Percentiles rank a stretch among this genome's conserved stretches.
Conservation (phyloP, 495 filamentous ascomycete species). For the Talaromyces adpressus region DNA sequence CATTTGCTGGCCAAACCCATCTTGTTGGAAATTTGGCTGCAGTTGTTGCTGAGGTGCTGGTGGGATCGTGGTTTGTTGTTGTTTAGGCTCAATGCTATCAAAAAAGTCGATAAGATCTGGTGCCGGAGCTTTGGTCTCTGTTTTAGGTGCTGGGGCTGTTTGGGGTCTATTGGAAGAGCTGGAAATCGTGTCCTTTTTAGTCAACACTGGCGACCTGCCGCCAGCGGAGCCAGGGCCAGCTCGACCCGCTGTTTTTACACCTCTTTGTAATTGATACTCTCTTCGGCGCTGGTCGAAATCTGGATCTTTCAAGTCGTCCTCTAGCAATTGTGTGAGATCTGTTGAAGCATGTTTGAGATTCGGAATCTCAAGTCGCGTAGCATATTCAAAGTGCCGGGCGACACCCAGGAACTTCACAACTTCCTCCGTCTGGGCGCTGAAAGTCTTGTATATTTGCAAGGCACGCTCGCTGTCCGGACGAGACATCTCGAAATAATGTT, state of each 20-base stretch:
- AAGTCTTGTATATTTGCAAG: constrained; percentile 86
- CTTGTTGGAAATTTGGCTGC: constrained; percentile 33
- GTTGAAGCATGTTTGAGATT: constrained; percentile 97
- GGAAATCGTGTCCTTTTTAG: background rate
- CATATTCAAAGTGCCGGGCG: constrained; percentile 82
- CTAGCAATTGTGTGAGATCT: constrained; percentile 78
- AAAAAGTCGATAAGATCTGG: constrained; percentile 97
- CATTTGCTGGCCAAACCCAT: constrained; percentile 43
- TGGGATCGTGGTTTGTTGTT: constrained; percentile 57
- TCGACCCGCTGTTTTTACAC: constrained; percentile 63
- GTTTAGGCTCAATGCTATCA: constrained; percentile 90
- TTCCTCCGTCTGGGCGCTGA: constrained; percentile 84
- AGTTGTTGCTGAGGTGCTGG: constrained; percentile 22
- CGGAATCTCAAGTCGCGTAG: constrained; percentile 88
- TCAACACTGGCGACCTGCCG: constrained; percentile 3
- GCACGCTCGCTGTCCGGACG: constrained; percentile 87
- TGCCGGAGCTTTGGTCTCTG: constrained; percentile 53
- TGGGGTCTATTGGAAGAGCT: constrained; percentile 14
- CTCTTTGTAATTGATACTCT: constrained; percentile 82
- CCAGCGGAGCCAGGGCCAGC: constrained; percentile 15
- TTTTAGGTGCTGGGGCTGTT: constrained; percentile 19
- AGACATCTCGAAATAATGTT: constrained; percentile 98
- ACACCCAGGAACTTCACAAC: constrained; percentile 86
- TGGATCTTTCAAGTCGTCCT: constrained; percentile 91
- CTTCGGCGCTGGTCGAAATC: constrained; percentile 93